These are phyloP conservation scores for Candida tallmaniae DNA, from an alignment of 805 yeast species.

Conservation along the genomic window DNA sequence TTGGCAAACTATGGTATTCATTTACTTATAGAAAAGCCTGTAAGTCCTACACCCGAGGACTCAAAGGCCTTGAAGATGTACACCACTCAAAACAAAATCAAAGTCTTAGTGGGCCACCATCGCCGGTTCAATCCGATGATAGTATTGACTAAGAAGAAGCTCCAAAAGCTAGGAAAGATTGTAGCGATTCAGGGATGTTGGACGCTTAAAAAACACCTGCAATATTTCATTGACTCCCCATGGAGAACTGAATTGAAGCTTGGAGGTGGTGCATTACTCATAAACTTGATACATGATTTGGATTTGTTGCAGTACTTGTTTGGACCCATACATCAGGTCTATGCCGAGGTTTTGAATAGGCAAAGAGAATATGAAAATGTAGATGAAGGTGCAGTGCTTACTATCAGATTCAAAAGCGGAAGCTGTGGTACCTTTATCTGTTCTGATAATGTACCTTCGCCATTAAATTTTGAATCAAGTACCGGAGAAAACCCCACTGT, in stretches of 20 bases:
- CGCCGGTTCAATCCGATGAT: constrained; percentile 38
- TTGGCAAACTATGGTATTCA: constrained; percentile 31
- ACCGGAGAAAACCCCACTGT: constrained; percentile 39
- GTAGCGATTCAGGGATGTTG: constrained; percentile 38
- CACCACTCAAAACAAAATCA: constrained; percentile 19
- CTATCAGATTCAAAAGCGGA: constrained; percentile 28
- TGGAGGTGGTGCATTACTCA: constrained; percentile 36
- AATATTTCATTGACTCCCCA: constrained; percentile 26
- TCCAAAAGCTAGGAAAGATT: constrained; percentile 24
- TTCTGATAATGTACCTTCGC: constrained; percentile 34
- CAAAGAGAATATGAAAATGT: constrained; percentile 26
- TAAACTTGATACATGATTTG: constrained; percentile 36
- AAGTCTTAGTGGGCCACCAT: constrained; percentile 36
- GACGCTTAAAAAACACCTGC: constrained; percentile 32
- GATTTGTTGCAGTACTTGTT: constrained; percentile 34
- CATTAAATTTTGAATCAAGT: constrained; percentile 34
- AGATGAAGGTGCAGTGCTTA: constrained; percentile 37
- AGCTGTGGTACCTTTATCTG: constrained; percentile 34
- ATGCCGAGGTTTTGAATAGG: constrained; percentile 30
- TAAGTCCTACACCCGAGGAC: constrained; percentile 26
- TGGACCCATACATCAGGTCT: constrained; percentile 34
- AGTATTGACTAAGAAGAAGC: constrained; percentile 26
- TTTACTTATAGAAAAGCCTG: constrained; percentile 35
- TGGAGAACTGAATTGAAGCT: constrained; percentile 26
- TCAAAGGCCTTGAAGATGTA: constrained; percentile 24